Evolutionary conservation across 345 rosid genomes (phyloP), one percentile per base, ranked within the genome.

Genomic region (Murraya paniculata): DNA sequence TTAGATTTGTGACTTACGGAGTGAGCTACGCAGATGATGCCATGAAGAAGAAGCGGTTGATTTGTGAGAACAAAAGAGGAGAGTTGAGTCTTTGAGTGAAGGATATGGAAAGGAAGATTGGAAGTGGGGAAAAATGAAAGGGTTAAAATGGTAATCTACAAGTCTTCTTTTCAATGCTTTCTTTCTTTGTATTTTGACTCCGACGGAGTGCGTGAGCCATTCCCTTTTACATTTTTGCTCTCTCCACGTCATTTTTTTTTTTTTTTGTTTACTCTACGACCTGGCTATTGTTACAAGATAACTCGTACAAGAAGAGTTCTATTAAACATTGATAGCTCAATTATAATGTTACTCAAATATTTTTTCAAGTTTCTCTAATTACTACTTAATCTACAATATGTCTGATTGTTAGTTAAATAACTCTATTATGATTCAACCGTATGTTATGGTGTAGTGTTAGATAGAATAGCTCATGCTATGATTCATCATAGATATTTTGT

Each of bases 1-100:
- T 61, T 22, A 62, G 91, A 86, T 78, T 88, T 45, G 82, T 75
- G 72, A 85, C 89, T 85, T 81, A 88, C 93, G 67, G 77, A 59
- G 81, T 65, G 79, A 71, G 72, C 57, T 38, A 75, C 64, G 75
- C 67, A 74, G 74, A 77, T 50, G 64, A 68, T 83, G 80, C 78
- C 77, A 81, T 56, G 28, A 80, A 75, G 71, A 71, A 56, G 73
- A 45, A 74, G 75, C 55, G 72, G 77, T 71, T 55, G 72, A 73
- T 79, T 74, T 57, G 22, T 33, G 19, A 64, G 36, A 50, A 58
- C 9, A 30, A 19, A 53, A 28, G 5, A 65, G 62, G 72, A 35
- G 72, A 73, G 83, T 66, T n/a, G n/a, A n/a, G n/a, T n/a, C n/a
- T n/a, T n/a, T n/a, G 58, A 58, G 58, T 60, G 67, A 78, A 55